Evolutionary conservation across 306 rosid species (phyloP), one percentile per base, ranked within the genome.

Genomic region (Ochetophila trinervis): DNA sequence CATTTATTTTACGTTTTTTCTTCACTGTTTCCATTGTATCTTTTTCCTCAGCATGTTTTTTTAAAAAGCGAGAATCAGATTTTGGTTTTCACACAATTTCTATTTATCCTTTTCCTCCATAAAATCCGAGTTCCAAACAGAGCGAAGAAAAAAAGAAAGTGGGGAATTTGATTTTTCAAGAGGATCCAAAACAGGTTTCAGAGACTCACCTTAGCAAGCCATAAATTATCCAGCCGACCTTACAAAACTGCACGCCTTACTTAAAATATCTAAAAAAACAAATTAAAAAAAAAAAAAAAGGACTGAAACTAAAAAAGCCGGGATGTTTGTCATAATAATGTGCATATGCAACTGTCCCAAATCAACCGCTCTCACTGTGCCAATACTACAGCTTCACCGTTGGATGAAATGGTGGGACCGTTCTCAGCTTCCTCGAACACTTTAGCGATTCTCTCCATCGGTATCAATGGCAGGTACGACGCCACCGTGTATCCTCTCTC

Each of bases 381-480:
- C 30, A 42, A 2, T 4, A 30, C 36, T 15, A 35, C 63, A 50
- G 23, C 42, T 51, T 57, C 81, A 7, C 72, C 71, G 2, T 27
- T 30, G 21, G 70, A 27, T 1, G 73, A 14, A 19, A 52, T 64
- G 10, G 52, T 11, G 0, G 73, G 69, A 4, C 13, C 80, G 30
- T 40, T 61, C 61, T 59, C 62, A 0, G 70, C 59, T 8, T 76
- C 85, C 30, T 70, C 63, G 48, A 83, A 77, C 21, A 66, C 70
- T 54, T 74, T 74, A 6, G 79, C 74, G 21, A 83, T 74, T 27
- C 74, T 67, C 73, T 74, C 81, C 40, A 54, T 58, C n/a, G 81
- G 88, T 48, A 83, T 59, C 77, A 74, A 62, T 23, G 83, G 85
- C 76, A 83, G 61, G 53, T 68, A 64, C 8, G 60, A 40, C 19